Conservation (phyloP, 2,329 filamentous ascomycete genomes). For the Cytospora piceicola region DNA sequence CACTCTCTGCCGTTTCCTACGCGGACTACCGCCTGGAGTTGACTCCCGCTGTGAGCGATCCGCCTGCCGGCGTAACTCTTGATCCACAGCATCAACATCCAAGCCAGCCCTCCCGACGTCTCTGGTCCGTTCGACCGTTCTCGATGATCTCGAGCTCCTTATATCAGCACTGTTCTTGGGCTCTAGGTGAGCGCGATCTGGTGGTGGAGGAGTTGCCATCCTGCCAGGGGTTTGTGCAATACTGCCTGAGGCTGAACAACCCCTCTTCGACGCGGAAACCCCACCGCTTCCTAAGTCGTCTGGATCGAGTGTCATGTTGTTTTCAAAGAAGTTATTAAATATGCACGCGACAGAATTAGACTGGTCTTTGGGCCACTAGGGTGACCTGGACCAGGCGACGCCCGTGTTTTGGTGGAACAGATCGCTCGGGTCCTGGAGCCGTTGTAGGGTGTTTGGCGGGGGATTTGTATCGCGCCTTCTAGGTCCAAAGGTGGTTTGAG, state of each 20-base stretch:
- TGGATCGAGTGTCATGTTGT: conserved; percentile 26
- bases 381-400: conserved; percentile 10
- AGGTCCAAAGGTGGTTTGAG: background rate
- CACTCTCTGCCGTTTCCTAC: conserved; percentile 62
- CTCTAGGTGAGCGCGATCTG: conserved; percentile 50
- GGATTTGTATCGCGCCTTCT: conserved; percentile 10
- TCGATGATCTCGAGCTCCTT: conserved; percentile 39
- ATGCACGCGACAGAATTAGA: conserved; percentile 4
- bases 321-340: background rate
- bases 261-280: conserved; percentile 22
- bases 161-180: conserved; percentile 46
- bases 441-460: background rate
- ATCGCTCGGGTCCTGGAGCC: background rate
- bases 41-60: conserved; percentile 55
- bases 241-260: conserved; percentile 29
- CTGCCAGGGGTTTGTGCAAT: conserved; percentile 32
- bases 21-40: conserved; percentile 58
- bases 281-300: conserved; percentile 18
- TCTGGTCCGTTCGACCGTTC: conserved; percentile 42
- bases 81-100: conserved; percentile 55
- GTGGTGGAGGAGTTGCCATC: conserved; percentile 36
- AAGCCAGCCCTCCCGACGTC: conserved; percentile 46
- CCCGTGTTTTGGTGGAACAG: background rate
- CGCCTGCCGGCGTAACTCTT: conserved; percentile 56
- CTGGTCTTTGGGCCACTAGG: conserved; percentile 7